Base-by-base conservation (phyloP, 106 monocot genomes). In the Cymbidium sinense region DNA sequence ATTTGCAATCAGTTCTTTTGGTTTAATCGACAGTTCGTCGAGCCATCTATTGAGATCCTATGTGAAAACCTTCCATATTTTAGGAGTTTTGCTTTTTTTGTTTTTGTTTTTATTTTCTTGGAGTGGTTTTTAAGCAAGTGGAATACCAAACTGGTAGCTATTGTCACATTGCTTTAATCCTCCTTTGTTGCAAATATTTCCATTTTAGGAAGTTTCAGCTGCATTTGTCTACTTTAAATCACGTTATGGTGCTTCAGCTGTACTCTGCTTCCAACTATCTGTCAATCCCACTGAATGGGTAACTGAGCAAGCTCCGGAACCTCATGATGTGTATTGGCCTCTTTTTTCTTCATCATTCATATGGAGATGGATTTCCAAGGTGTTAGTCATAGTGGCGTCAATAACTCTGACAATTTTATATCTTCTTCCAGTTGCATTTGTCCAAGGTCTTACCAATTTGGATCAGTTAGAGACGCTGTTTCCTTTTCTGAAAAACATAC, bases 201-300 rank as follows among this genome's bases (percentile, higher is more conserved):
- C 37, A 71, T 71, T 71, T 29, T 83, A 99, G 95, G 95, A 95
- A 86, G 81, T 93, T 64, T 87, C 92, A 79, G 99, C 92, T 78
- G 99, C 99, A 50, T 99, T 99, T 87, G 90, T 99, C 67, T 89
- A 83, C 85, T 99, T 99, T 82, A 99, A 83, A 87, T 90, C 95
- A 77, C 90, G 90, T 1, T 91, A 90, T 79, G 86, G 81, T 83
- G 90, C 92, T 79, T 89, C 99, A 72, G 82, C 76, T 70, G 87
- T 83, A 76, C 34, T 89, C 37, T 82, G 82, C 80, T 87, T 93
- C 30, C 90, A 75, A 74, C 95, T 89, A 78, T 92, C 99, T 29
- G 65, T 78, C 29, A 89, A 99, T 77, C 95, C 99, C 33, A 89
- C 77, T 36, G 73, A 89, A 41, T 99, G 99, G 99, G 89, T 93